Conservation (phyloP, 345 rosid genomes). For the Citrus australasica region DNA sequence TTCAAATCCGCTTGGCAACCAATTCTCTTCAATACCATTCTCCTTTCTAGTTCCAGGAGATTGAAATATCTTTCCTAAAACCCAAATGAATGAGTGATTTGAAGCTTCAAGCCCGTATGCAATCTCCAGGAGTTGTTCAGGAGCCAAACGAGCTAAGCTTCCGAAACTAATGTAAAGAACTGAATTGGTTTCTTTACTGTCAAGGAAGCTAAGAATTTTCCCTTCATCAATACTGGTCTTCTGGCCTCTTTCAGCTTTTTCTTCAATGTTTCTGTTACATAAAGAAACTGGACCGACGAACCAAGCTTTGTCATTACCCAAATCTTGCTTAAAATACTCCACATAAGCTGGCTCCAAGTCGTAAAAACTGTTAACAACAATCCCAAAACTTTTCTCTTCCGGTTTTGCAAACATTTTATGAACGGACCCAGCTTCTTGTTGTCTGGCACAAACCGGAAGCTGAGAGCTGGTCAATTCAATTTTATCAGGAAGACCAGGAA, state of each 20-base stretch:
- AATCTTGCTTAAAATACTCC: conserved; percentile 27
- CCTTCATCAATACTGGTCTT: conserved; percentile 26
- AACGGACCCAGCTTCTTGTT: background rate
- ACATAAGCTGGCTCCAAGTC: conserved; percentile 48
- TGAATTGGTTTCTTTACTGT: conserved; percentile 39
- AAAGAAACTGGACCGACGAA: conserved; percentile 47
- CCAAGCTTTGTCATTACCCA: conserved; percentile 40
- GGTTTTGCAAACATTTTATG: conserved; percentile 4
- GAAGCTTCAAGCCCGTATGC: conserved; percentile 43
- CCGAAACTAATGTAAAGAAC: conserved; percentile 53
- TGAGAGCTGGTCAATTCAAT: conserved; percentile 45
- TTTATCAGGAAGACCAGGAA: conserved; percentile 42
- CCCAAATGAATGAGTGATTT: conserved; percentile 45
- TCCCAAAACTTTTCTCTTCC: conserved; percentile 24
- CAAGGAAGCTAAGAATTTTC: conserved; percentile 37
- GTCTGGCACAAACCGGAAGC: conserved; percentile 17
- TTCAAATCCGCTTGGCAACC: conserved; percentile 37
- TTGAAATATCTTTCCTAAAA: conserved; percentile 26
- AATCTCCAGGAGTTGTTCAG: conserved; percentile 39
- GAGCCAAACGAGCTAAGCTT: conserved; percentile 31
- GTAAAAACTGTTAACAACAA: conserved; percentile 38
- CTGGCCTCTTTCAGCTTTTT: conserved; percentile 42
- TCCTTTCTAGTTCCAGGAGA: conserved; percentile 3
- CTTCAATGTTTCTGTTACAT: conserved; percentile 28
- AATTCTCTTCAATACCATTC: conserved; percentile 11